A percentile compares a stretch with the other conserved stretches of the same genome.
Conservation (phyloP, 345 rosid genomes). For the Populus simonii region DNA sequence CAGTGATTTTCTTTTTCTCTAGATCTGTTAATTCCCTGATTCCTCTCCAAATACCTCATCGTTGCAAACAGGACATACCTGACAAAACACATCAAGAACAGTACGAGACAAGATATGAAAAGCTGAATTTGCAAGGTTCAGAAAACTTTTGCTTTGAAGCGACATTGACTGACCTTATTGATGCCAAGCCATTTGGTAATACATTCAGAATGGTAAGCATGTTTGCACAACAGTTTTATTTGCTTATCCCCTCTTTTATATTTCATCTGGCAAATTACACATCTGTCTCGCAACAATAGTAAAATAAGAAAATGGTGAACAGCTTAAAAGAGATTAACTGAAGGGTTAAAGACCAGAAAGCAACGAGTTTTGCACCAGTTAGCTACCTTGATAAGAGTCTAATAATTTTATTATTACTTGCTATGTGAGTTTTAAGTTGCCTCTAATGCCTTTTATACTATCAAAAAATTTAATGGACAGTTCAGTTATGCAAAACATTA, state of each 20-base stretch:
- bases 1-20: constrained; percentile 1
- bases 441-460: not conserved
- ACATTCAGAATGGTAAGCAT: constrained; percentile 61
- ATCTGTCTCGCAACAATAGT: constrained; percentile 33
- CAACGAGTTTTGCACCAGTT: not conserved
- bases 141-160: not conserved
- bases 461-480: not conserved
- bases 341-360: not conserved
- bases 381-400: not conserved
- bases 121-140: not conserved
- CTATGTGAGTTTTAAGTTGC: not conserved
- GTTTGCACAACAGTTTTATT: constrained; percentile 60
- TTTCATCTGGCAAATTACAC: constrained; percentile 66
- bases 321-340: not conserved
- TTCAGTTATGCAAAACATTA: constrained; percentile 15
- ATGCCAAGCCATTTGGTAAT: constrained; percentile 65
- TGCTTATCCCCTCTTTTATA: constrained; percentile 59
- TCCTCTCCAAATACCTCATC: constrained; percentile 49
- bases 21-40: constrained; percentile 28
- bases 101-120: not conserved
- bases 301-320: not conserved
- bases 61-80: constrained; percentile 71
- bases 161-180: constrained; percentile 48
- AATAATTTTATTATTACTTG: not conserved
- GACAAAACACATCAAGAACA: constrained; percentile 7